Percentiles rank a stretch among this genome's conserved stretches.
Evolutionary conservation across 805 yeast species (phyloP).

Genomic region (Scheffersomyces amazonensis): DNA sequence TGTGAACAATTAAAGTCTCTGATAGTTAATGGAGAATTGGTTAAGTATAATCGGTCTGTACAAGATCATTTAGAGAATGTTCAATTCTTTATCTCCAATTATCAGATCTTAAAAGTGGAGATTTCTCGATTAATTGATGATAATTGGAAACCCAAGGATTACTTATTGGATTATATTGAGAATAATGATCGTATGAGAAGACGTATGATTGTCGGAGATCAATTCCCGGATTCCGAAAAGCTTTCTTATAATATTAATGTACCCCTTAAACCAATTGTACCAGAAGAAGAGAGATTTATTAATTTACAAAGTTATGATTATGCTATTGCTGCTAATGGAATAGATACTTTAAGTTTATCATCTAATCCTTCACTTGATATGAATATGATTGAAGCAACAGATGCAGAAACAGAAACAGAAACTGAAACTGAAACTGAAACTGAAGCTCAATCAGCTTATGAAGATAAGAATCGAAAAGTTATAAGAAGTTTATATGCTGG

Average conservation of each 20-base stretch:
- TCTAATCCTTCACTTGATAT: conserved; percentile 5
- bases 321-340: conserved; percentile 16
- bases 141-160: conserved; percentile 19
- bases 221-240: conserved; percentile 42
- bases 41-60: conserved; percentile 47
- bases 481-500: conserved; percentile 65
- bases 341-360: conserved; percentile 25
- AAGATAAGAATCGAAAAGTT: conserved; percentile 74
- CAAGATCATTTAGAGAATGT: conserved; percentile 69
- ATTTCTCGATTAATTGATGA: conserved; percentile 29
- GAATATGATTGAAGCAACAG: conserved; percentile 9
- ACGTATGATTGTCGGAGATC: conserved; percentile 54
- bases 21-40: conserved; percentile 44
- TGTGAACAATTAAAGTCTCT: conserved; percentile 28
- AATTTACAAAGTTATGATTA: conserved; percentile 17
- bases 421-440: too few species aligned
- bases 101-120: conserved; percentile 46
- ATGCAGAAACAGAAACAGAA: conserved; percentile 3
- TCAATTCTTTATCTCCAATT: conserved; percentile 45
- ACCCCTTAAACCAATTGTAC: conserved; percentile 24
- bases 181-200: conserved; percentile 67
- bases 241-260: conserved; percentile 39
- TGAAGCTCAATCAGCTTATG: conserved; percentile 23
- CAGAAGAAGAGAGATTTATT: conserved; percentile 4
- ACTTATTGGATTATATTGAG: conserved; percentile 66